Conservation (phyloP, 805 yeast species). For the Nakazawaea pomicola region DNA sequence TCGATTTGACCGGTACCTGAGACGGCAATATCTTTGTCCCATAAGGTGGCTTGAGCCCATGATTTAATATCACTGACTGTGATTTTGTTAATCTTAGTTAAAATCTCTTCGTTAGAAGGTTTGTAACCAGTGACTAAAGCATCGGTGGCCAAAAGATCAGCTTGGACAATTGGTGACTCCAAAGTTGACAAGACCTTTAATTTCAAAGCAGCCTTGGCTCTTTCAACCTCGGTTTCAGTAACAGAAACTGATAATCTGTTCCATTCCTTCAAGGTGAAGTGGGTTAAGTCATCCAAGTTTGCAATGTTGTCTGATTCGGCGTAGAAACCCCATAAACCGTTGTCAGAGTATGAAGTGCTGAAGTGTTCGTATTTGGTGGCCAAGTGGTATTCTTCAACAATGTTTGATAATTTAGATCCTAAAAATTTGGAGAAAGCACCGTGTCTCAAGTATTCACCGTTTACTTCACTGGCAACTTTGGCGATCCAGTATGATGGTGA, state of each 20-base stretch:
- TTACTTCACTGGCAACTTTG: constrained; percentile 64
- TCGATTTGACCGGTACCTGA: constrained; percentile 86
- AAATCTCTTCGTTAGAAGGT: constrained; percentile 54
- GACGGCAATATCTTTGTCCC: constrained; percentile 83
- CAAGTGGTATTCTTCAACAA: constrained; percentile 66
- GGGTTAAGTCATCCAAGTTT: constrained; percentile 69
- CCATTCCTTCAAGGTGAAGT: constrained; percentile 83
- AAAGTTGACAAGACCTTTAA: constrained; percentile 50
- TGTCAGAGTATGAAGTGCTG: constrained; percentile 66
- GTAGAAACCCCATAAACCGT: constrained; percentile 82
- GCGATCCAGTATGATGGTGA: constrained; percentile 68
- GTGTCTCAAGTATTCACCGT: constrained; percentile 53
- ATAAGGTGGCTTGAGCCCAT: constrained; percentile 73
- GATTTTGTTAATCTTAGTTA: constrained; percentile 59
- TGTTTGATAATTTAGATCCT: constrained; percentile 66
- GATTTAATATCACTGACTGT: constrained; percentile 52
- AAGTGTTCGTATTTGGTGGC: constrained; percentile 70
- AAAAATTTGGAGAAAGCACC: constrained; percentile 51
- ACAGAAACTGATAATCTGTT: constrained; percentile 74
- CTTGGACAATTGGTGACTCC: constrained; percentile 45
- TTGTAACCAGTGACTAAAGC: constrained; percentile 58
- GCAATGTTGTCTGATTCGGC: constrained; percentile 56
- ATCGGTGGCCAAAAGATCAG: constrained; percentile 54
- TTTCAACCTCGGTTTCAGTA: constrained; percentile 70
- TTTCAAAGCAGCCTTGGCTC: constrained; percentile 72